Conservation (phyloP, 2,329 filamentous ascomycete genomes). For the Bipolaris bicolor region DNA sequence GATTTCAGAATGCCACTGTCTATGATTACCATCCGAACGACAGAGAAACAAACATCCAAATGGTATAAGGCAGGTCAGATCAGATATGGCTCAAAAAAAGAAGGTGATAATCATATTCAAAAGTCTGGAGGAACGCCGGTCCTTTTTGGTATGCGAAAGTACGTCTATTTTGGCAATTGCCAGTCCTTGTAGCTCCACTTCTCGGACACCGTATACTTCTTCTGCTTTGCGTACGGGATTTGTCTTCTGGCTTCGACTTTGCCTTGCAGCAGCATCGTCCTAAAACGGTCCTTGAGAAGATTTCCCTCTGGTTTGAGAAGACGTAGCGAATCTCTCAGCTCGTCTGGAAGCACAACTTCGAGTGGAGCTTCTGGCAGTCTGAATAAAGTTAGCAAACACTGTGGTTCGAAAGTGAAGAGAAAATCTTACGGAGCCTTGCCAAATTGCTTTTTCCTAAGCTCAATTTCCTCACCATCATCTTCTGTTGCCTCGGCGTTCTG, state of each 20-base stretch:
- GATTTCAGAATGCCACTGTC: not conserved
- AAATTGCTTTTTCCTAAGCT: conserved; percentile 72
- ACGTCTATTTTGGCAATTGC: conserved; percentile 52
- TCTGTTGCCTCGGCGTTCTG: conserved; percentile 34
- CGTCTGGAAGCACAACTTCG: conserved; percentile 58
- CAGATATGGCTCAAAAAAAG: not conserved
- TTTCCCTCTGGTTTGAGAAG: conserved; percentile 89
- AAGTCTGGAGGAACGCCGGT: not conserved
- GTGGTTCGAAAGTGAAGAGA: not conserved
- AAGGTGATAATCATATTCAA: not conserved
- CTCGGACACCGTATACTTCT: conserved; percentile 81
- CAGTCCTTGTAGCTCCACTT: conserved; percentile 99
- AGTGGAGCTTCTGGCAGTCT: conserved; percentile 71
- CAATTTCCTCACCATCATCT: conserved; percentile 48
- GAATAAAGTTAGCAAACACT: conserved; percentile 21
- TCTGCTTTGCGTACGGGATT: conserved; percentile 81
- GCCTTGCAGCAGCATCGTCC: conserved; percentile 84
- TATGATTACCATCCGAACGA: not conserved
- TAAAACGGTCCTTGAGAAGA: conserved; percentile 86
- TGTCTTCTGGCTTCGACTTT: conserved; percentile 85
- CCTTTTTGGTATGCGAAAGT: not conserved
- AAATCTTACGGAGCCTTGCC: conserved; percentile 63
- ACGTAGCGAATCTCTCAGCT: conserved; percentile 58
- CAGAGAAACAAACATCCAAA: not conserved
- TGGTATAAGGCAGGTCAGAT: not conserved